Evolutionary conservation across 176 grass and related monocot species (phyloP).

Genomic region (Avena insularis): DNA sequence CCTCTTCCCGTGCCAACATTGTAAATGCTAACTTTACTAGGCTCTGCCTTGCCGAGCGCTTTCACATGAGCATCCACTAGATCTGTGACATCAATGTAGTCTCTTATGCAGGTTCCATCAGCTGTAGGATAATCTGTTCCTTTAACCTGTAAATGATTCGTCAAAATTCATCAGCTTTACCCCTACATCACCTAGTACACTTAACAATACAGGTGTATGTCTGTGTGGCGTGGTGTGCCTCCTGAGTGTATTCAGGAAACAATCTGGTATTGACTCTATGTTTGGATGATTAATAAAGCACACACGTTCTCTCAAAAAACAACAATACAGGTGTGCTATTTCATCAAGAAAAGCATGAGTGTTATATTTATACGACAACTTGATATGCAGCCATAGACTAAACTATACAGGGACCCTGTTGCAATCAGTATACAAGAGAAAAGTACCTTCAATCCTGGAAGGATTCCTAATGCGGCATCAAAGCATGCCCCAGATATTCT

Average conservation of each 20-base stretch:
- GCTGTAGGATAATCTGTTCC: conserved; percentile 74
- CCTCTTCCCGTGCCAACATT: conserved; percentile 91
- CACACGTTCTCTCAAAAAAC: too few species aligned
- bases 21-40: conserved; percentile 77
- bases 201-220: neutral
- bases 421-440: neutral
- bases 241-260: too few species aligned
- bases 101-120: conserved; percentile 87
- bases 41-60: conserved; percentile 74
- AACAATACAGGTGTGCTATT: neutral
- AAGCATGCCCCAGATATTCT: conserved; percentile 87
- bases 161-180: conserved; percentile 33
- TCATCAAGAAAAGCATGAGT: neutral
- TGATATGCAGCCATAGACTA: conserved; percentile 17
- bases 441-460: conserved; percentile 71
- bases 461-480: conserved; percentile 73
- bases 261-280: too few species aligned
- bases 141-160: conserved; percentile 60
- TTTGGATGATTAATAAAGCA: too few species aligned
- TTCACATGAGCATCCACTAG: conserved; percentile 90
- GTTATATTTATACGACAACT: conserved; percentile 15
- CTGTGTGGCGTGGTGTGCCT: too few species aligned
- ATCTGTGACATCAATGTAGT: conserved; percentile 90
- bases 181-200: neutral
- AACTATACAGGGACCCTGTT: conserved; percentile 17